Conservation (phyloP, 371 early-diverging fungal species). For the Rhizopus stolonifer region DNA sequence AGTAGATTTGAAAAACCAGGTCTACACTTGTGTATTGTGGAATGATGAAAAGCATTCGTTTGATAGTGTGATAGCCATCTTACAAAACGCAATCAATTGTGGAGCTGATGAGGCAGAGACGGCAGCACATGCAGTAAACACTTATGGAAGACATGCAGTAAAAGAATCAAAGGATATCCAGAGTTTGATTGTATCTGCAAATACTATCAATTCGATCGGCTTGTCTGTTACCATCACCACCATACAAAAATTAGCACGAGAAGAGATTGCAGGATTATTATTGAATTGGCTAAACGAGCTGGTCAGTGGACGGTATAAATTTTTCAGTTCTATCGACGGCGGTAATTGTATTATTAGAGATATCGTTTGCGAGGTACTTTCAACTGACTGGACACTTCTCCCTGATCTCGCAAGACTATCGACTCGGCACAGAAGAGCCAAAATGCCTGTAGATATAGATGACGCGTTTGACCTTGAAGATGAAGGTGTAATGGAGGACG, state of each 20-base stretch:
- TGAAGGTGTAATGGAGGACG: too few relatives aligned
- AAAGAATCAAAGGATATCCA: constrained; percentile 60
- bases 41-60: constrained; percentile 96
- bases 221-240: constrained; percentile 84
- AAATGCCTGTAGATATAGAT: too few relatives aligned
- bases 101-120: too few relatives aligned
- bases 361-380: constrained; percentile 70
- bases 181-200: constrained; percentile 45
- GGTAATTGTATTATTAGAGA: constrained; percentile 57
- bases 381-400: constrained; percentile 52
- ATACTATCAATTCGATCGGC: constrained; percentile 39
- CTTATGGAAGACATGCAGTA: constrained; percentile 85
- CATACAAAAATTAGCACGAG: constrained; percentile 77
- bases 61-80: constrained; percentile 84
- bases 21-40: constrained; percentile 81
- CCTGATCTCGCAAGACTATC: constrained; percentile 40
- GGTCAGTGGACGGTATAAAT: constrained; percentile 59
- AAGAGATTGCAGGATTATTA: constrained; percentile 73
- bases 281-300: constrained; percentile 80
- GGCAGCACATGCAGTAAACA: too few relatives aligned
- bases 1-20: constrained; percentile 11
- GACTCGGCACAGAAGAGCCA: too few relatives aligned
- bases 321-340: constrained; percentile 43
- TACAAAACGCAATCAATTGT: too few relatives aligned
- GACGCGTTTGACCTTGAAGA: too few relatives aligned